Conservation (phyloP, 495 filamentous ascomycete species). For the Hyaloscypha hepaticicola region DNA sequence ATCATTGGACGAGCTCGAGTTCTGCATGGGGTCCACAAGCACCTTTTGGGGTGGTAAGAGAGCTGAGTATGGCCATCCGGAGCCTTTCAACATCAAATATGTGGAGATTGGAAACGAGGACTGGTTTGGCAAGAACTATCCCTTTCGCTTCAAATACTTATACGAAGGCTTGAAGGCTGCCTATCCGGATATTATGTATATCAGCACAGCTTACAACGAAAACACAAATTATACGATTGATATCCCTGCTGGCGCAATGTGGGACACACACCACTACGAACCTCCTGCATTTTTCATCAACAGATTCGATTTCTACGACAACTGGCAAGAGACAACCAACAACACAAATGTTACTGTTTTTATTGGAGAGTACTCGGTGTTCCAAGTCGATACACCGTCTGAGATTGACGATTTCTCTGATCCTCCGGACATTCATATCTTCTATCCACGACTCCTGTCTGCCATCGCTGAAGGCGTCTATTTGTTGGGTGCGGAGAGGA, state of each 20-base stretch:
- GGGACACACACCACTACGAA: slow-evolving; percentile 50
- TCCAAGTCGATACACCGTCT: slow-evolving; percentile 38
- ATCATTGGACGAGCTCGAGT: slow-evolving; percentile 30
- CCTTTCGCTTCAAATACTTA: slow-evolving; percentile 46
- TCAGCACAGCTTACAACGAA: slow-evolving; percentile 33
- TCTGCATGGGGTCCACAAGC: slow-evolving; percentile 17
- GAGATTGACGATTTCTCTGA: slow-evolving; percentile 14
- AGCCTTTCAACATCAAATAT: slow-evolving; percentile 18
- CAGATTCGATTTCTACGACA: slow-evolving; percentile 51
- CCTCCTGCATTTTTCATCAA: slow-evolving; percentile 45
- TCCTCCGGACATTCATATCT: slow-evolving; percentile 18
- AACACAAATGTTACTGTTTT: slow-evolving; percentile 34
- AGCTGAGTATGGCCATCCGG: slow-evolving; percentile 18
- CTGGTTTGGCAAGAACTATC: slow-evolving; percentile 37
- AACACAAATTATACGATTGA: slow-evolving; percentile 14
- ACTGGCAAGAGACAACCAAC: slow-evolving; percentile 35
- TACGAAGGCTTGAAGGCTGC: slow-evolving; percentile 48
- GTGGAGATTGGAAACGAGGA: slow-evolving; percentile 51
- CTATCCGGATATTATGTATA: slow-evolving; percentile 52
- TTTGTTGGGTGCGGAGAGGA: slow-evolving; percentile 56
- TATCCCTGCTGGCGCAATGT: slow-evolving; percentile 17
- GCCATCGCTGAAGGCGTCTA: slow-evolving; percentile 50
- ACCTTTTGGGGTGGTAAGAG: slow-evolving; percentile 17
- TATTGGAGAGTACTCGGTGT: slow-evolving; percentile 49
- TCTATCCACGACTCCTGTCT: slow-evolving; percentile 16